Conservation (phyloP, 352 stramenopile genomes). For the Globisporangium yorkense region DNA sequence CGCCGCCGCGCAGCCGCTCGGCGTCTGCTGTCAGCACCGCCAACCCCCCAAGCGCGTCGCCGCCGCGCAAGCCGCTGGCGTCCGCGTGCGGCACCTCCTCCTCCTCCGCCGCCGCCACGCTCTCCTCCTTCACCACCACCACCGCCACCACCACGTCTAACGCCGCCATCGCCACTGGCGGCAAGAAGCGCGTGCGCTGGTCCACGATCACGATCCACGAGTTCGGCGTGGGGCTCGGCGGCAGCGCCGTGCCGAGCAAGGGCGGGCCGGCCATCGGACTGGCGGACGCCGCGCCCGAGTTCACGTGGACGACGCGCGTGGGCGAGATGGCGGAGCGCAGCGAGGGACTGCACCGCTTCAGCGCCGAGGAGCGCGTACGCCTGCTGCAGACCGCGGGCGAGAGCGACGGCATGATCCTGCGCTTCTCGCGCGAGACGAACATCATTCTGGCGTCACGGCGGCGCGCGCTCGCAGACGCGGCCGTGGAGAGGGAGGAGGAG, state of each 20-base stretch:
- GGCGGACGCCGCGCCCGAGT: constrained; percentile 27
- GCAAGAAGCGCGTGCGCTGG: constrained; percentile 32
- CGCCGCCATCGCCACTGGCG: too few relatives aligned
- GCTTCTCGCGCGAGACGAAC: constrained; percentile 36
- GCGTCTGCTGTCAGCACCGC: too few relatives aligned
- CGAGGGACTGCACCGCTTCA: constrained; percentile 41
- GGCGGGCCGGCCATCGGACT: constrained; percentile 37
- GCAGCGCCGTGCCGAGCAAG: constrained; percentile 30
- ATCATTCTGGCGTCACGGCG: constrained; percentile 42
- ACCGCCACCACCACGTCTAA: too few relatives aligned
- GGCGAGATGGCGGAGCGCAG: constrained; percentile 42
- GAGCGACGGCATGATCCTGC: constrained; percentile 34
- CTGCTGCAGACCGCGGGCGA: constrained; percentile 30
- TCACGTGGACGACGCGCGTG: constrained; percentile 43
- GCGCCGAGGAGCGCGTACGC: constrained; percentile 22
- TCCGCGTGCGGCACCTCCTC: too few relatives aligned
- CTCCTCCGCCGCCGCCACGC: too few relatives aligned
- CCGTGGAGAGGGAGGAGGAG: constrained; percentile 12
- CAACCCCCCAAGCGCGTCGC: too few relatives aligned
- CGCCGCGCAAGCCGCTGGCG: too few relatives aligned
- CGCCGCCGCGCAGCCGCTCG: too few relatives aligned
- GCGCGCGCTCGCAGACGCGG: constrained; percentile 23
- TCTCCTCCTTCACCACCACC: too few relatives aligned
- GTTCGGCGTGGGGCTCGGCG: constrained; percentile 36
- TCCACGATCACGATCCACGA: constrained; percentile 45